These are phyloP conservation scores for Sporothrix phasma DNA, from an alignment of 2,329 filamentous ascomycete species.

Conservation along the genomic window DNA sequence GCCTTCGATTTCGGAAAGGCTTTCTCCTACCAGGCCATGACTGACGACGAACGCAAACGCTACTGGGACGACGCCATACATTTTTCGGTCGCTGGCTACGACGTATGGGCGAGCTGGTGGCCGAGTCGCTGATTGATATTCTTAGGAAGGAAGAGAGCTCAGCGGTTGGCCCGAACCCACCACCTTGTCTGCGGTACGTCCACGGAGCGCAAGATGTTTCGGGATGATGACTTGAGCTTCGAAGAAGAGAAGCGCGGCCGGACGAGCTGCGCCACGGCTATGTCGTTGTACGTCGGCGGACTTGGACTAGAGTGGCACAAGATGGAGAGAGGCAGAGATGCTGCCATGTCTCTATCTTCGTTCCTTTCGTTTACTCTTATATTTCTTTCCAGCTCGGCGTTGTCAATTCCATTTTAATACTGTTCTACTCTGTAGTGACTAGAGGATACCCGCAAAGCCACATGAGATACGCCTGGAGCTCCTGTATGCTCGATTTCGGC, in stretches of 20 bases:
- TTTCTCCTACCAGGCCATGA: constrained; percentile 44
- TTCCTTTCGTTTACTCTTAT: too few species aligned
- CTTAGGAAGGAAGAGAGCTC: constrained; percentile 28
- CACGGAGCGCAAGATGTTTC: constrained; percentile 19
- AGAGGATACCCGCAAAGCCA: constrained; percentile 5
- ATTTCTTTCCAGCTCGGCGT: too few species aligned
- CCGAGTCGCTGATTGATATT: constrained; percentile 41
- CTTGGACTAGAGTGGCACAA: constrained; percentile 34
- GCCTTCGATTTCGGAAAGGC: constrained; percentile 45
- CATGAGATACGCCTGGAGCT: not conserved
- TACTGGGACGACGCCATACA: constrained; percentile 56
- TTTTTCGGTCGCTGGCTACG: constrained; percentile 48
- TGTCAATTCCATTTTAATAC: not conserved
- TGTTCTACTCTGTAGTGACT: not conserved
- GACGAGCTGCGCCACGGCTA: constrained; percentile 41
- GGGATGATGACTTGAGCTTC: constrained; percentile 32
- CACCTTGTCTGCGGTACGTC: constrained; percentile 6
- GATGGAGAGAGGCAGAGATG: not conserved
- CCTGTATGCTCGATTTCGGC: not conserved
- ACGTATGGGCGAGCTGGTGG: constrained; percentile 51
- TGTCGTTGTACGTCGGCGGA: constrained; percentile 44
- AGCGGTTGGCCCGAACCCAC: constrained; percentile 15
- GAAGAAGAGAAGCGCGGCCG: constrained; percentile 42
- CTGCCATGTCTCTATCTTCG: not conserved
- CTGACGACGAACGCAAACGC: constrained; percentile 33